These are phyloP conservation scores for Aspergillus ibericus DNA, from an alignment of 2,329 filamentous ascomycete species.

Conservation along the genomic window DNA sequence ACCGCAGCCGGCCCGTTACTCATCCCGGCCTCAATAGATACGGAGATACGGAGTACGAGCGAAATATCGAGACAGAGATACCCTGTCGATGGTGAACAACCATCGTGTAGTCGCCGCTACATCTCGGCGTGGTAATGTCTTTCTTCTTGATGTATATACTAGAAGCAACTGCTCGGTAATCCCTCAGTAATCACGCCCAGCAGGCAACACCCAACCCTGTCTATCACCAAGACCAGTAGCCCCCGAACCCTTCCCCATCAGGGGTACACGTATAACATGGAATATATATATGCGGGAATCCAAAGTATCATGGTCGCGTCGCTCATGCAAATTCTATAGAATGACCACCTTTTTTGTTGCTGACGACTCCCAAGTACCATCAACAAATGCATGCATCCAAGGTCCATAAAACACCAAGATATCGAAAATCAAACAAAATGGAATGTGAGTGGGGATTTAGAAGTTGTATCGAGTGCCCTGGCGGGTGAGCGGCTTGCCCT, in stretches of 20 bases:
- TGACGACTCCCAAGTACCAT: slow-evolving; percentile 9
- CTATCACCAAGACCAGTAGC: background rate
- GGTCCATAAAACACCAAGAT: slow-evolving; percentile 3
- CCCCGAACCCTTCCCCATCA: background rate
- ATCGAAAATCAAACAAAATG: slow-evolving; percentile 5
- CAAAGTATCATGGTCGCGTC: slow-evolving; percentile 24
- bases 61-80: too few species aligned
- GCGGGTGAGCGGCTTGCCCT: slow-evolving; percentile 52
- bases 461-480: slow-evolving; percentile 53
- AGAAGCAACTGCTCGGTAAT: too few species aligned
- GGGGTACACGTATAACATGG: background rate
- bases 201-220: background rate
- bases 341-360: slow-evolving; percentile 12
- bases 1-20: slow-evolving; percentile 10
- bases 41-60: background rate
- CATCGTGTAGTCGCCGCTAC: too few species aligned
- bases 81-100: too few species aligned
- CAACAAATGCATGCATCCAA: slow-evolving; percentile 7
- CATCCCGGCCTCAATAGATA: background rate
- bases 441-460: slow-evolving; percentile 19
- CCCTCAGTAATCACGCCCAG: background rate
- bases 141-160: too few species aligned
- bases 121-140: too few species aligned
- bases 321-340: slow-evolving; percentile 18
- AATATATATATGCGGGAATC: background rate